Percentiles rank a stretch among this genome's conserved stretches.
Evolutionary conservation across 2,329 filamentous ascomycete genomes (phyloP).

Genomic region (Akanthomyces lecanii): DNA sequence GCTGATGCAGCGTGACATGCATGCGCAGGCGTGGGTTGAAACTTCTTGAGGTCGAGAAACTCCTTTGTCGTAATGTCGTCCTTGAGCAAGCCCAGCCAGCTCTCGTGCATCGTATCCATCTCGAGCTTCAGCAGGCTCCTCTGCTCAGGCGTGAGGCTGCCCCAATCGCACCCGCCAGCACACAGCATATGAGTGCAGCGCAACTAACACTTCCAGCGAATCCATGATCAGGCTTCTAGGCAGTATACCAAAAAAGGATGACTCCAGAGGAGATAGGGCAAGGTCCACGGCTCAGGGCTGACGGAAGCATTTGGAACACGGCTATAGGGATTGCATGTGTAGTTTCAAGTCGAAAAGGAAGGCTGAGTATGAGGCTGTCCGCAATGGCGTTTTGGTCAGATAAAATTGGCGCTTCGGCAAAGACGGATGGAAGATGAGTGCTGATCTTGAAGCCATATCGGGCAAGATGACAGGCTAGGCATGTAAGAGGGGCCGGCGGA

Average conservation of each 20-base stretch:
- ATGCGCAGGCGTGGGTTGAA: background rate
- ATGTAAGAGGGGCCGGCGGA: background rate
- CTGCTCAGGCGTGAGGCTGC: conserved; percentile 73
- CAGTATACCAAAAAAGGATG: conserved; percentile 47
- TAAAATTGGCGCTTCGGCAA: background rate
- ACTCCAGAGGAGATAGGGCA: conserved; percentile 36
- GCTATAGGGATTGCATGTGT: background rate
- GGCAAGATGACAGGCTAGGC: background rate
- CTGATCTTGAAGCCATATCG: background rate
- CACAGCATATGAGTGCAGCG: conserved; percentile 43
- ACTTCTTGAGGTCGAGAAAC: conserved; percentile 78
- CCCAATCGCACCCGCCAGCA: conserved; percentile 23
- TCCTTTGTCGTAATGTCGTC: conserved; percentile 75
- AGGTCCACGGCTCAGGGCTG: background rate
- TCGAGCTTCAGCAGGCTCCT: conserved; percentile 78
- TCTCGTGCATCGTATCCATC: conserved; percentile 86
- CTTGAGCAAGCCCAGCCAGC: conserved; percentile 85
- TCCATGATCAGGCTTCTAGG: conserved; percentile 58
- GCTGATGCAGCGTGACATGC: background rate
- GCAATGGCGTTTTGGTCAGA: background rate
- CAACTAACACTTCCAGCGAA: conserved; percentile 60
- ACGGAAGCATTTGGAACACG: background rate
- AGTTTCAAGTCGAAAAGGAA: background rate
- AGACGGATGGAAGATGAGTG: background rate
- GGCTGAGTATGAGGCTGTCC: background rate